Percentiles rank a stretch among this genome's conserved stretches.
Conservation (phyloP, 768 basidiomycete genomes). For the Mycena amicta region DNA sequence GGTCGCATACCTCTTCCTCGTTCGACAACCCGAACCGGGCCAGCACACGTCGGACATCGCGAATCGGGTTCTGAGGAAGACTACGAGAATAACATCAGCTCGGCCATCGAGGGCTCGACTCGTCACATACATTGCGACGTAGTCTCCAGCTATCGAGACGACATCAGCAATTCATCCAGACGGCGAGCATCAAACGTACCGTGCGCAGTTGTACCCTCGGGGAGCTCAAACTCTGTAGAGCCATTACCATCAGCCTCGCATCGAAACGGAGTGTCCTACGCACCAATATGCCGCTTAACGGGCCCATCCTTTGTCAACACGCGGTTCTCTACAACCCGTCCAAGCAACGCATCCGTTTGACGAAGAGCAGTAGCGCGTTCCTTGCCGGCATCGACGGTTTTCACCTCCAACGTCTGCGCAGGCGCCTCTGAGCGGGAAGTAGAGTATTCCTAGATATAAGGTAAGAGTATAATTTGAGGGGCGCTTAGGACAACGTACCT, state of each 20-base stretch:
- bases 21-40: constrained; percentile 39
- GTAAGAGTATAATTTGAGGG: not conserved
- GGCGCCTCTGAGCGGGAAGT: constrained; percentile 24
- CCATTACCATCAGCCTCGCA: no score
- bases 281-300: constrained; percentile 46
- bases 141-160: constrained; percentile 40
- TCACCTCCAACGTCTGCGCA: constrained; percentile 29
- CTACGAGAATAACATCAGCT: constrained; percentile 20
- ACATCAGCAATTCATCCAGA: not conserved
- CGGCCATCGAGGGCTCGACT: not conserved
- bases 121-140: constrained; percentile 43
- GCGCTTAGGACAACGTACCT: constrained; percentile 26
- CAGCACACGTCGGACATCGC: constrained; percentile 41
- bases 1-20: constrained; percentile 38
- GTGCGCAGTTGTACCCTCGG: constrained; percentile 38
- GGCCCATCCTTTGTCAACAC: constrained; percentile 41
- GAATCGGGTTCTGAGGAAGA: constrained; percentile 42
- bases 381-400: constrained; percentile 34
- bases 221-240: constrained; percentile 45
- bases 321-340: constrained; percentile 41
- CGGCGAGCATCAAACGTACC: constrained; percentile 1
- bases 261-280: no score
- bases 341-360: constrained; percentile 40
- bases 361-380: constrained; percentile 37
- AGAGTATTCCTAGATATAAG: constrained; percentile 31